A percentile compares a stretch with the other conserved stretches of the same genome.
Conservation (phyloP, 345 rosid species). For the Populus pruinosa region DNA sequence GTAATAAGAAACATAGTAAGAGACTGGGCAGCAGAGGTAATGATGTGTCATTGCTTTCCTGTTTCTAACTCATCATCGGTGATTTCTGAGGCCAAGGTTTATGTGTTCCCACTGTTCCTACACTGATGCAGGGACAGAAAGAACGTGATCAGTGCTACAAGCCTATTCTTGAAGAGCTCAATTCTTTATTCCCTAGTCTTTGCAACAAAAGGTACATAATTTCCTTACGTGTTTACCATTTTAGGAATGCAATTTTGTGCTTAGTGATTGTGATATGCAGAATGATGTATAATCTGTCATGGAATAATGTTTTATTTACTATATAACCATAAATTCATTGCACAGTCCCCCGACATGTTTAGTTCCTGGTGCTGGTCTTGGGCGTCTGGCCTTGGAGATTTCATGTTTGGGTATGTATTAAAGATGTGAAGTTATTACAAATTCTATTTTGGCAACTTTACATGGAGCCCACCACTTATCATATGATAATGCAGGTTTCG, state of each 20-base stretch:
- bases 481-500: conserved; percentile 63
- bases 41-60: conserved; percentile 6
- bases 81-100: background rate
- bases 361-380: conserved; percentile 99
- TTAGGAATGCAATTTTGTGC: background rate
- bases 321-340: conserved; percentile 19
- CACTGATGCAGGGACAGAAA: conserved; percentile 55
- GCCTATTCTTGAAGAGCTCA: conserved; percentile 90
- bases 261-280: background rate
- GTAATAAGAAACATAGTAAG: conserved; percentile 90
- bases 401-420: conserved; percentile 70
- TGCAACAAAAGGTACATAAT: conserved; percentile 49
- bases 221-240: background rate
- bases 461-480: conserved; percentile 9
- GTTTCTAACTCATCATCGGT: conserved; percentile 1
- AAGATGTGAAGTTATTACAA: conserved; percentile 1
- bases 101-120: background rate
- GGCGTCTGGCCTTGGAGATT: conserved; percentile 93
- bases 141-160: conserved; percentile 91
- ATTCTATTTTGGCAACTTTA: background rate
- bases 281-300: background rate
- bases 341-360: conserved; percentile 84
- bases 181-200: conserved; percentile 76
- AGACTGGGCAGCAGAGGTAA: conserved; percentile 99
- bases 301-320: conserved; percentile 3